phyloP scores from a whole-genome alignment of 2,329 filamentous ascomycete genomes.

The Hypoxylon sp. region DNA sequence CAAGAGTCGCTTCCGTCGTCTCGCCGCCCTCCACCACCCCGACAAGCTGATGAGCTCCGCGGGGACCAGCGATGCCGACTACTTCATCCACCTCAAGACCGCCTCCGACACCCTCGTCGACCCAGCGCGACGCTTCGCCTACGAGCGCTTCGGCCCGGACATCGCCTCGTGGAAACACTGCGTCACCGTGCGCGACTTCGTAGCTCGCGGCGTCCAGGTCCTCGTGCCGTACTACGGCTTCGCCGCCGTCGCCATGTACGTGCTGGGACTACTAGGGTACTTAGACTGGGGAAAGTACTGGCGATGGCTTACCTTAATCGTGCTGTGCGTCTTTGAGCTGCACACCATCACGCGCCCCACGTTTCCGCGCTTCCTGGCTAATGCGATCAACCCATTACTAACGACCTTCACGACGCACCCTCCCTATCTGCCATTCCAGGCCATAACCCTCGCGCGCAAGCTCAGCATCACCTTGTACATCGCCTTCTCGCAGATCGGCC shows the following conservation, averaged over 20 bases:
- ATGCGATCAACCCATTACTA: conserved; percentile 56
- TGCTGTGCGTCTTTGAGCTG: conserved; percentile 65
- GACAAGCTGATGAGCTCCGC: conserved; percentile 70
- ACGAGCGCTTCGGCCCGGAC: conserved; percentile 85
- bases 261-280: conserved; percentile 71
- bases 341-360: conserved; percentile 63
- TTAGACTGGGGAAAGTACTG: conserved; percentile 73
- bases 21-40: conserved; percentile 78
- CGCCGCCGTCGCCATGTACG: conserved; percentile 66
- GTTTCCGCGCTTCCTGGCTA: conserved; percentile 56
- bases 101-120: conserved; percentile 85
- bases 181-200: conserved; percentile 75
- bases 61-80: conserved; percentile 48
- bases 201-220: conserved; percentile 68
- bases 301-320: conserved; percentile 66
- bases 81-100: conserved; percentile 84
- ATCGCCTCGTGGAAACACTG: conserved; percentile 72
- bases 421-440: conserved; percentile 85
- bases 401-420: conserved; percentile 55
- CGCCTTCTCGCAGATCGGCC: conserved; percentile 81
- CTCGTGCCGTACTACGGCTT: conserved; percentile 69
- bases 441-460: conserved; percentile 78
- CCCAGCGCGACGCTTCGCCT: conserved; percentile 80
- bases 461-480: conserved; percentile 82
- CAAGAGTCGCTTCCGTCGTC: conserved; percentile 83